Evolutionary conservation across 768 basidiomycete genomes (phyloP).

Genomic region (Podaxis sp.): DNA sequence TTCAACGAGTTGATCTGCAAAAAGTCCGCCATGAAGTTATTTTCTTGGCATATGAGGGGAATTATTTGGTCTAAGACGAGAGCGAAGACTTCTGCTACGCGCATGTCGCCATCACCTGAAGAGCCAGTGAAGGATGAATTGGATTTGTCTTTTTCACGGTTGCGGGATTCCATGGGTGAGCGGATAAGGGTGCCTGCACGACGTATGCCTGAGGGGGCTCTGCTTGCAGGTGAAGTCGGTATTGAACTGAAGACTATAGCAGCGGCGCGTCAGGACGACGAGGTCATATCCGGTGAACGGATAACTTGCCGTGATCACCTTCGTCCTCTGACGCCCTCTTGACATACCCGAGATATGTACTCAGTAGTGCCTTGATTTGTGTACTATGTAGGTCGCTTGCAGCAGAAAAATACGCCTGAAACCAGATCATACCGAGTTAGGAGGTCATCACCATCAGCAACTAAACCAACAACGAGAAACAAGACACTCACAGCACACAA

Average conservation of each 20-base stretch:
- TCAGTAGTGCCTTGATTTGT: slow-evolving; percentile 75
- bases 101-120: slow-evolving; percentile 22
- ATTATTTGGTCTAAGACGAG: slow-evolving; percentile 73
- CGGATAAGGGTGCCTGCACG: slow-evolving; percentile 86
- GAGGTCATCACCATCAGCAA: background rate
- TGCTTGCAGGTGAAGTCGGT: slow-evolving; percentile 33
- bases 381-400: slow-evolving; percentile 75
- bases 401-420: slow-evolving; percentile 88
- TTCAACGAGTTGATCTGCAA: slow-evolving; percentile 66
- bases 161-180: slow-evolving; percentile 61
- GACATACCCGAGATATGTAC: slow-evolving; percentile 51
- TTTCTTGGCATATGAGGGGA: slow-evolving; percentile 74
- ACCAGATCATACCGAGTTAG: slow-evolving; percentile 1
- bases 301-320: slow-evolving; percentile 56
- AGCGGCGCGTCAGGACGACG: background rate
- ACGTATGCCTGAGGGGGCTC: slow-evolving; percentile 57
- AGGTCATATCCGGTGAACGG: background rate
- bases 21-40: slow-evolving; percentile 87
- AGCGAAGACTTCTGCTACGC: slow-evolving; percentile 57
- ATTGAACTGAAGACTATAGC: slow-evolving; percentile 43
- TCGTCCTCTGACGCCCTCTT: slow-evolving; percentile 73
- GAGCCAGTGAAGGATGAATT: background rate
- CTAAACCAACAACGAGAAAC: background rate
- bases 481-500: slow-evolving; percentile 73
- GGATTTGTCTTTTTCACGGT: slow-evolving; percentile 47